These are phyloP conservation scores for Penicillium coffeae DNA, from an alignment of 495 filamentous ascomycete species.

Conservation along the genomic window DNA sequence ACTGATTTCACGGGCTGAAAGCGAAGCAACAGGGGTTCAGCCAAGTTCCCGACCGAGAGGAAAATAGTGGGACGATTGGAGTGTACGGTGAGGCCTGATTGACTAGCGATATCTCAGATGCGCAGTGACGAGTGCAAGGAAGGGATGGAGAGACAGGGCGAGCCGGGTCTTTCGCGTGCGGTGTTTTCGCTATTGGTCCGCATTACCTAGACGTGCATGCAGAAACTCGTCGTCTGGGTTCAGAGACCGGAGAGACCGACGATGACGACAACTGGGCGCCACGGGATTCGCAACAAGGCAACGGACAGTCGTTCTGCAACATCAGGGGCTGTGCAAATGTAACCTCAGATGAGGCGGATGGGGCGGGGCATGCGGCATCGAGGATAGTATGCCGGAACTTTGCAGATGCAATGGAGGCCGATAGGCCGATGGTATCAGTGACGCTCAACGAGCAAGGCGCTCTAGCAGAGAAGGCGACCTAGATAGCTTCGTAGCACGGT, in stretches of 20 bases:
- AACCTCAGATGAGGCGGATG: constrained; percentile 3
- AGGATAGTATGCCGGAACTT: background rate
- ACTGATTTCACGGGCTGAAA: too few relatives aligned
- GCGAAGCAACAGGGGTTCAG: too few relatives aligned
- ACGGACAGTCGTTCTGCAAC: background rate
- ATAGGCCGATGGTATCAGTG: constrained; percentile 7
- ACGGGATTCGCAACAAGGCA: background rate
- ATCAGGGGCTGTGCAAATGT: background rate
- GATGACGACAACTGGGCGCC: constrained; percentile 6
- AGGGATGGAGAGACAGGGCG: too few relatives aligned
- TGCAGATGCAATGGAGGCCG: constrained; percentile 4
- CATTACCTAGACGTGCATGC: background rate
- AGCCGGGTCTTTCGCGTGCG: too few relatives aligned
- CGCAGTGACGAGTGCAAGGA: background rate
- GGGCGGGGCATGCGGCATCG: constrained; percentile 8
- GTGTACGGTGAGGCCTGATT: too few relatives aligned
- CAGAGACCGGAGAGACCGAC: constrained; percentile 2
- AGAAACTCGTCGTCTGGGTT: background rate
- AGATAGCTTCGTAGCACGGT: constrained; percentile 12
- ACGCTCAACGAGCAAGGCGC: constrained; percentile 8
- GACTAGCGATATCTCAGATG: too few relatives aligned
- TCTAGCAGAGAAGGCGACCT: constrained; percentile 2
- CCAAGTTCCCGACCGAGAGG: too few relatives aligned
- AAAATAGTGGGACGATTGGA: too few relatives aligned
- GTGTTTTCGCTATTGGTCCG: background rate